Evolutionary conservation across 2,329 filamentous ascomycete genomes (phyloP).

Genomic region (Zopfia rhizophila): DNA sequence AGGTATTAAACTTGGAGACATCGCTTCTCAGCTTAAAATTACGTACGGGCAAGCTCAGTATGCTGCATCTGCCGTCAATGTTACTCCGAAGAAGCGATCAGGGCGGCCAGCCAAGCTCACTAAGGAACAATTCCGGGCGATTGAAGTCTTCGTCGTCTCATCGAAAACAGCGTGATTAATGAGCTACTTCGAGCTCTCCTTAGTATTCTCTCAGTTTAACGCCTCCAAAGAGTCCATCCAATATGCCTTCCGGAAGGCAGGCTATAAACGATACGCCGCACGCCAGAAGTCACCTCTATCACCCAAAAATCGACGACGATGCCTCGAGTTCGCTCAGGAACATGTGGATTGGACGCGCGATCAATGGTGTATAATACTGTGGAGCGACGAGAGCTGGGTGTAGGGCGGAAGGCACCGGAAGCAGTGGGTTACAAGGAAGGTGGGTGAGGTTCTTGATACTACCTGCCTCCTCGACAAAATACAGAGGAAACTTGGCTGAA

Average conservation of each 20-base stretch:
- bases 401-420: constrained; percentile 4
- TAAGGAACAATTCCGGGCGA: constrained; percentile 3
- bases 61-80: not conserved
- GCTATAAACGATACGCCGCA: constrained; percentile 4
- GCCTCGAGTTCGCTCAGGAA: not conserved
- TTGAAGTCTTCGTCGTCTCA: not conserved
- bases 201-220: constrained; percentile 1
- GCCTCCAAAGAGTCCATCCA: constrained; percentile 2
- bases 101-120: not conserved
- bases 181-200: constrained; percentile 1
- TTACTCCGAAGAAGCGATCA: constrained; percentile 4
- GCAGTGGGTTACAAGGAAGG: constrained; percentile 5
- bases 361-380: constrained; percentile 8
- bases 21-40: too few species aligned
- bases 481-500: constrained; percentile 1
- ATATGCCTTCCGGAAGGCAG: not conserved
- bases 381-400: constrained; percentile 11
- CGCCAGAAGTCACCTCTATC: constrained; percentile 4
- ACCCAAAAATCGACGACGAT: not conserved
- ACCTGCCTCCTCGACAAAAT: constrained; percentile 3
- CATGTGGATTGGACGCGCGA: constrained; percentile 6
- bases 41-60: constrained; percentile 1
- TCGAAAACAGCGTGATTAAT: not conserved
- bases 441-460: constrained; percentile 3
- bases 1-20: too few species aligned